These are phyloP conservation scores for Solanum lycopersicoides DNA, from an alignment of 257 asterid species.

Conservation along the genomic window DNA sequence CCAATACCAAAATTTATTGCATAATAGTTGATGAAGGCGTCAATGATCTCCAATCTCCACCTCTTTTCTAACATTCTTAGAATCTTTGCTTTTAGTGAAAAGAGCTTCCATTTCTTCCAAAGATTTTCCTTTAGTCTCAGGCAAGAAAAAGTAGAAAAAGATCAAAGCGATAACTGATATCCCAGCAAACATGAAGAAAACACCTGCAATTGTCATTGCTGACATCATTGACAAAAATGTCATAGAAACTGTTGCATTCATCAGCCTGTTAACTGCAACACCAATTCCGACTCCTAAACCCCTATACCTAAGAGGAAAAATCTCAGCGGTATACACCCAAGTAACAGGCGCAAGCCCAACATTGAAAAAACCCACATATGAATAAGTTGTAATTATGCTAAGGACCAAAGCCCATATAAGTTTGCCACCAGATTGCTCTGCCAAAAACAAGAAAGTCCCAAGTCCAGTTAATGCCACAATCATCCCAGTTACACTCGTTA, in stretches of 20 bases:
- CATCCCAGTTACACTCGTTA: constrained; percentile 52
- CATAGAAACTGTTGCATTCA: constrained; percentile 71
- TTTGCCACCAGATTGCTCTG: constrained; percentile 18
- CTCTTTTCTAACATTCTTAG: not conserved
- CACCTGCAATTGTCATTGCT: constrained; percentile 55
- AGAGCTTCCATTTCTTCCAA: constrained; percentile 64
- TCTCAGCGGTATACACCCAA: constrained; percentile 76
- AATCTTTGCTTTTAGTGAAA: constrained; percentile 9
- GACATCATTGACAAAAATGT: constrained; percentile 36
- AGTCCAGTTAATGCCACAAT: constrained; percentile 37
- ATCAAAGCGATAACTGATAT: constrained; percentile 41
- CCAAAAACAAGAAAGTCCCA: constrained; percentile 37
- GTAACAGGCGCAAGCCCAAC: constrained; percentile 68
- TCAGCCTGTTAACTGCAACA: constrained; percentile 61
- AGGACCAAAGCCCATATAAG: constrained; percentile 41
- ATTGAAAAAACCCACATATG: constrained; percentile 46
- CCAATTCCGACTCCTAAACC: constrained; percentile 58
- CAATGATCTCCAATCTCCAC: not conserved
- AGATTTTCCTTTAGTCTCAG: constrained; percentile 63
- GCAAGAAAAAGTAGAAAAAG: constrained; percentile 42
- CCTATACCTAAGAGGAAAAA: constrained; percentile 46
- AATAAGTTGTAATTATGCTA: constrained; percentile 37
- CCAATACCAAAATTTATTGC: not conserved
- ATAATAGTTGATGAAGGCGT: not conserved
- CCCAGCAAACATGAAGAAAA: constrained; percentile 40